phyloP scores from a whole-genome alignment of 1,139 yeast genomes.

The Yamadazyma buinensis region DNA sequence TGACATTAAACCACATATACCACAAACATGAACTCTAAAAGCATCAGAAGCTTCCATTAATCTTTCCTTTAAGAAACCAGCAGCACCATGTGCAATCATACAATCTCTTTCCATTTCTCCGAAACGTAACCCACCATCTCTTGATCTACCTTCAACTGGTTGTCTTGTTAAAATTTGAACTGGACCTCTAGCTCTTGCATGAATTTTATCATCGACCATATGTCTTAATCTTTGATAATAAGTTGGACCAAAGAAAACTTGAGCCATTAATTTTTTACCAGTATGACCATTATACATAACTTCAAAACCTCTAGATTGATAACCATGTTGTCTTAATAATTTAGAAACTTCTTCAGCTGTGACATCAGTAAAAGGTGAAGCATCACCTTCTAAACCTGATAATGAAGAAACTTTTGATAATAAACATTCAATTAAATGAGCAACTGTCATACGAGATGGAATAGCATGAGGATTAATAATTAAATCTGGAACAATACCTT shows the following conservation, averaged over 20 bases:
- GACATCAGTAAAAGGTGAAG: conserved; percentile 96
- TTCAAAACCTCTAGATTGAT: conserved; percentile 97
- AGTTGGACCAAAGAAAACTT: conserved; percentile 97
- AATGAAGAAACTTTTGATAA: conserved; percentile 91
- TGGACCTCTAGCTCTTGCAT: conserved; percentile 99
- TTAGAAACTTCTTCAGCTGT: conserved; percentile 96
- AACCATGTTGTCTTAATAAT: conserved; percentile 89
- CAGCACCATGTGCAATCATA: conserved; percentile 99
- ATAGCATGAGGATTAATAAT: conserved; percentile 98
- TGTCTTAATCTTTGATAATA: conserved; percentile 98
- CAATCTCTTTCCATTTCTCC: conserved; percentile 99
- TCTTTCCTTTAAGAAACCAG: conserved; percentile 94
- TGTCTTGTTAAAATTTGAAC: conserved; percentile 97
- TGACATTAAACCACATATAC: conserved; percentile 95
- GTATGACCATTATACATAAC: conserved; percentile 99
- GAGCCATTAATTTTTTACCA: conserved; percentile 96
- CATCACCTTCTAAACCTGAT: conserved; percentile 97
- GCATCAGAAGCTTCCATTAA: conserved; percentile 99
- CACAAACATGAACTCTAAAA: conserved; percentile 96
- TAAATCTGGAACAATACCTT: conserved; percentile 95
- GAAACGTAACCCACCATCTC: conserved; percentile 99
- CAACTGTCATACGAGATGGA: conserved; percentile 99
- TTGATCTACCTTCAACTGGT: conserved; percentile 98
- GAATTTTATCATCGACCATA: conserved; percentile 99
- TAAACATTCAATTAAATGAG: conserved; percentile 97